phyloP scores from a whole-genome alignment of 225 moss, liverwort and hornwort genomes.

The Antitrichia curtipendula region DNA sequence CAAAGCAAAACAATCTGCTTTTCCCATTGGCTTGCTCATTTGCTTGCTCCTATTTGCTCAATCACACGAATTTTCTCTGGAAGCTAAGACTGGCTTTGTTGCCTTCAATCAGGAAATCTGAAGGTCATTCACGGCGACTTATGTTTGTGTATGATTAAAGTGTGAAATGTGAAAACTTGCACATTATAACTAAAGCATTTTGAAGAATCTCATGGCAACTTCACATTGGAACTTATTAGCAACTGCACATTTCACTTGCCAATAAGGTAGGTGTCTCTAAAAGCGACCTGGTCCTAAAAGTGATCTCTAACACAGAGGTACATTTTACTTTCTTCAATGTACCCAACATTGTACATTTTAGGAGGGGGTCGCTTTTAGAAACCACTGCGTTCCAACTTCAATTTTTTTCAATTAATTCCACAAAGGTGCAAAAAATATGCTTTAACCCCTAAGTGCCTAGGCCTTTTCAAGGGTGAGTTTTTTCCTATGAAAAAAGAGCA shows the following conservation, averaged over 20 bases:
- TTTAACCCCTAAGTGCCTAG: too few species aligned
- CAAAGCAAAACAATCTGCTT: not conserved
- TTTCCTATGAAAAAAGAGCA: too few species aligned
- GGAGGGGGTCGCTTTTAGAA: too few species aligned
- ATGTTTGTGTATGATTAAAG: not conserved
- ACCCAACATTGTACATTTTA: too few species aligned
- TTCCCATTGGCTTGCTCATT: not conserved
- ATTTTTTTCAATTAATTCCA: too few species aligned
- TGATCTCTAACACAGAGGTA: too few species aligned
- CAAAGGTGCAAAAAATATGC: too few species aligned
- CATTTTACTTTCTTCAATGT: too few species aligned
- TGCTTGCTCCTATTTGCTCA: not conserved
- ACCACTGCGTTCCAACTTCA: too few species aligned
- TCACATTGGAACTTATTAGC: not conserved
- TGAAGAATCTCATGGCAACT: not conserved
- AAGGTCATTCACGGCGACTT: not conserved
- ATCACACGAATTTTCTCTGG: not conserved
- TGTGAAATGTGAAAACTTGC: not conserved
- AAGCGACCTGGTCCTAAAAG: too few species aligned
- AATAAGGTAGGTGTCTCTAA: too few species aligned
- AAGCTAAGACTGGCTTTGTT: not conserved
- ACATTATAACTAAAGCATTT: not conserved
- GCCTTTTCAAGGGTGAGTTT: too few species aligned
- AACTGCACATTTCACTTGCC: not conserved
- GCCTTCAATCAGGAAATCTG: not conserved